These are phyloP conservation scores for Plasmodium vivax DNA, from an alignment of 169 alveolate genomes.

Conservation along the genomic window DNA sequence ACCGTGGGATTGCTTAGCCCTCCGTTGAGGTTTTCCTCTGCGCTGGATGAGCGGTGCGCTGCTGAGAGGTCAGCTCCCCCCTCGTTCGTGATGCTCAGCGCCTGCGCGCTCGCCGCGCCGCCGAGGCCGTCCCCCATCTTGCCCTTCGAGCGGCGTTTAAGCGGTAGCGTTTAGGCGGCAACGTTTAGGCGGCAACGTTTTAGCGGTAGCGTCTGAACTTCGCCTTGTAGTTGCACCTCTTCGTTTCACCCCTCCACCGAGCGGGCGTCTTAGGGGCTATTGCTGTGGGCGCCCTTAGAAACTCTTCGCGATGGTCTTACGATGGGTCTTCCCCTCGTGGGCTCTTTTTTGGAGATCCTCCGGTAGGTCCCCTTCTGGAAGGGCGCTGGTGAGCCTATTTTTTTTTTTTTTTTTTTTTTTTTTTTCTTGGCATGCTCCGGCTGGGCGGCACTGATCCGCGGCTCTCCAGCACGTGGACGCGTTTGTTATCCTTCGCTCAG, in stretches of 20 bases:
- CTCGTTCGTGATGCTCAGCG: constrained; percentile 4
- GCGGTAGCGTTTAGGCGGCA: not conserved
- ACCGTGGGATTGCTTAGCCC: not conserved
- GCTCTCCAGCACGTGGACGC: not conserved
- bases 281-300: not conserved
- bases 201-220: not conserved
- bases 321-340: not conserved
- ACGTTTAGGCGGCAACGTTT: not conserved
- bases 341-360: not conserved
- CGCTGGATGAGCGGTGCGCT: not conserved
- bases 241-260: not conserved
- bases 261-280: not conserved
- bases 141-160: too few relatives aligned
- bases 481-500: not conserved
- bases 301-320: not conserved
- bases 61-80: not conserved
- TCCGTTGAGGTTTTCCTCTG: not conserved
- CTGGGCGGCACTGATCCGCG: not conserved
- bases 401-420: not conserved
- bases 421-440: not conserved
- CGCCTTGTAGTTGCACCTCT: not conserved
- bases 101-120: not conserved
- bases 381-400: not conserved
- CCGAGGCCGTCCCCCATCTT: constrained; percentile 18
- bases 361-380: not conserved